Conservation (phyloP, 352 stramenopile species). For the Phytophthora tentaculata region DNA sequence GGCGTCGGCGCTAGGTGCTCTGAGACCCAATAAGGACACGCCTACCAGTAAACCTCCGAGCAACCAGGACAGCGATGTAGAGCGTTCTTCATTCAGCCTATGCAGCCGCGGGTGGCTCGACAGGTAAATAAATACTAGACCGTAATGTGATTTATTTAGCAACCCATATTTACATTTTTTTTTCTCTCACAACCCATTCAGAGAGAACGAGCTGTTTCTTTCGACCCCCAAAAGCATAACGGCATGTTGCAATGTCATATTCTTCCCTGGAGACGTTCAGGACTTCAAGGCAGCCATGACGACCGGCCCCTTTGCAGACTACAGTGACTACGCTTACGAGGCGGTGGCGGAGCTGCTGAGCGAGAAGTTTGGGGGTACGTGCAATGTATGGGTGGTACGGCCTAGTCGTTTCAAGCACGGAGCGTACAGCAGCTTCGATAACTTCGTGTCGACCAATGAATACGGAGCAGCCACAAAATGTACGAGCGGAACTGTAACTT, state of each 20-base stretch:
- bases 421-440: constrained; percentile 68
- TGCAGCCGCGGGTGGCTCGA: constrained; percentile 38
- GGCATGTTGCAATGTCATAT: constrained; percentile 58
- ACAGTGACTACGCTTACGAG: constrained; percentile 66
- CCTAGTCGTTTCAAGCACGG: constrained; percentile 49
- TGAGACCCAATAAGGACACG: constrained; percentile 15
- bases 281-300: constrained; percentile 57
- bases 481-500: constrained; percentile 14
- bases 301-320: constrained; percentile 45
- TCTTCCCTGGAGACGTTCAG: constrained; percentile 76
- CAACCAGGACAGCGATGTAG: constrained; percentile 28
- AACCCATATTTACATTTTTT: neutral
- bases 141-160: constrained; percentile 10
- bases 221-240: constrained; percentile 27
- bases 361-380: constrained; percentile 55
- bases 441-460: constrained; percentile 64
- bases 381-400: constrained; percentile 68
- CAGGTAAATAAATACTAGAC: constrained; percentile 20
- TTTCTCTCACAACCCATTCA: constrained; percentile 14
- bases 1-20: constrained; percentile 30
- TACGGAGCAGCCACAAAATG: constrained; percentile 58
- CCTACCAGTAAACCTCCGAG: constrained; percentile 1
- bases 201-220: constrained; percentile 62
- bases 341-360: constrained; percentile 45
- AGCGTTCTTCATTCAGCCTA: constrained; percentile 33